Evolutionary conservation across 2,329 filamentous ascomycete genomes (phyloP).

Genomic region (Dactylellina drechsleri): DNA sequence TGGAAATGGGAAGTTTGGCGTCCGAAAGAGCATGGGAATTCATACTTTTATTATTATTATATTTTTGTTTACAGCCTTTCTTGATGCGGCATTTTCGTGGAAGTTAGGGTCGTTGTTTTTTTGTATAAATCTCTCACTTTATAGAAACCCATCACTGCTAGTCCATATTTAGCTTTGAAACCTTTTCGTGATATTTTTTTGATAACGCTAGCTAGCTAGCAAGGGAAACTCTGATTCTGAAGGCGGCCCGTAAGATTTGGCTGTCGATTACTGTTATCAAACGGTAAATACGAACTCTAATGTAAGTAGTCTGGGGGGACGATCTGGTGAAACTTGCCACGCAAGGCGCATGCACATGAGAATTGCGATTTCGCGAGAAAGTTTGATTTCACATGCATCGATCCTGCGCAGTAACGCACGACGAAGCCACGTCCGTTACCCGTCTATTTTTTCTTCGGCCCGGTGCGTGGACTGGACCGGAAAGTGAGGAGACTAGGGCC

Average conservation of each 20-base stretch:
- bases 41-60: background rate
- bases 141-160: no score
- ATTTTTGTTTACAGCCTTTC: constrained; percentile 23
- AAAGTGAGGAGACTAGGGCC: constrained; percentile 29
- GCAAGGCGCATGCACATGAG: constrained; percentile 15
- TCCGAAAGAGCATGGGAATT: constrained; percentile 50
- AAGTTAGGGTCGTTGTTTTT: constrained; percentile 8
- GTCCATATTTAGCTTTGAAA: no score
- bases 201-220: background rate
- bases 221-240: background rate
- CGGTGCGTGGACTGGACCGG: constrained; percentile 23
- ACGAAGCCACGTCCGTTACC: constrained; percentile 33
- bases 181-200: background rate
- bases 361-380: constrained; percentile 5
- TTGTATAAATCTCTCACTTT: no score
- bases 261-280: constrained; percentile 11
- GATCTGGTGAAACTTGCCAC: no score
- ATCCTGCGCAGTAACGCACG: background rate
- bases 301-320: background rate
- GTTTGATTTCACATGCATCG: no score
- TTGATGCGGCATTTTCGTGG: constrained; percentile 39
- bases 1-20: constrained; percentile 42
- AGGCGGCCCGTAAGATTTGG: background rate
- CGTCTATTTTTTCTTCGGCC: background rate
- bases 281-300: constrained; percentile 3